Base-by-base conservation (phyloP, 2,329 filamentous ascomycete species). In the Chaetomium globosum region DNA sequence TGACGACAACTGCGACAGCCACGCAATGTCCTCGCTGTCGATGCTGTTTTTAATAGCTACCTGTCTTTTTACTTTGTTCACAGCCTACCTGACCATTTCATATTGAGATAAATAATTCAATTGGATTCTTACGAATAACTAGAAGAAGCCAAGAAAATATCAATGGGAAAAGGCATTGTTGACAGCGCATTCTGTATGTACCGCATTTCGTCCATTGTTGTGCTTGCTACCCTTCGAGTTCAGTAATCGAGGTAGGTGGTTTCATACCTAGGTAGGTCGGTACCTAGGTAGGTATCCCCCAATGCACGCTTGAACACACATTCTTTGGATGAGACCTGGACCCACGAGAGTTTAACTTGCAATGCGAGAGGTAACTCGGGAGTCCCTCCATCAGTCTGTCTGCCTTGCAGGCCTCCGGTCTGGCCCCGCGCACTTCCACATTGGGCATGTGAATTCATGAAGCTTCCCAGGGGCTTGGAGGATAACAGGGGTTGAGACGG, bases 381-480 rank as follows among this genome's bases (percentile, higher is more conserved):
- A n/a, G 16, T 43, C 19, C 19, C 39, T 43, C n/a, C 39, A 19
- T 8, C 30, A 36, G 21, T 43, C 54, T 9, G 43, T 59, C 28
- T 49, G 56, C 56, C 56, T 59, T n/a, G 56, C 56, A 59, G 56
- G 56, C 56, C 56, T 59, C 56, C 56, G 19, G 4, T 9, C 7
- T 33, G 16, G 51, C 23, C 51, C 23, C 23, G 51, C 16, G 26
- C 28, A 26, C 26, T 53, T 16, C 51, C 51, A 19, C 51, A 53
- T 53, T 52, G 51, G 26, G 51, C 16, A 30, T n/a, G 16, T 7
- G 26, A 52, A 53, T 31, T 12, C 51, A 28, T 31, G 26, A 1
- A n/a, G 26, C 49, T 23, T 5, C 26, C 51, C 51, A 53, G 51
- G 26, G 51, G 51, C 26, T 8, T 13, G 28, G 13, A 12, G 8